These are phyloP conservation scores for Auriscalpium orientale DNA, from an alignment of 768 basidiomycete genomes.

Conservation along the genomic window DNA sequence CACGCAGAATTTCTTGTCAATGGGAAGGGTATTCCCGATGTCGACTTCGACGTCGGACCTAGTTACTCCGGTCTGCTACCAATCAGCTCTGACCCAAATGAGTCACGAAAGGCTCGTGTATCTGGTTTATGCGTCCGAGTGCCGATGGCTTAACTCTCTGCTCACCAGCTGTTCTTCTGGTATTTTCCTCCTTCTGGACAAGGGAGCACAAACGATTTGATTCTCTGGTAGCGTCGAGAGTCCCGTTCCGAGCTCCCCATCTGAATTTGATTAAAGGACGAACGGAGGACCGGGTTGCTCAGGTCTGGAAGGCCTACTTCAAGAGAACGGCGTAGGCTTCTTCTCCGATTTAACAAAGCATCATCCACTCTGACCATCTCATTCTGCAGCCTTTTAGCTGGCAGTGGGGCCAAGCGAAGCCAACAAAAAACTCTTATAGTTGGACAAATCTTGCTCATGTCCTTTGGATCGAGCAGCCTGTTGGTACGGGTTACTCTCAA, in stretches of 20 bases:
- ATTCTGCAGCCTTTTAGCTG: conserved; percentile 11
- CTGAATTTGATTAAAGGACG: conserved; percentile 2
- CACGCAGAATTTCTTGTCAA: conserved; percentile 31
- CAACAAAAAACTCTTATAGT: conserved; percentile 11
- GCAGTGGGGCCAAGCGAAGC: conserved; percentile 13
- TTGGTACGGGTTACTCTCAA: conserved; percentile 15
- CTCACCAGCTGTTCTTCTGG: conserved; percentile 13
- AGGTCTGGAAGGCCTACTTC: conserved; percentile 11
- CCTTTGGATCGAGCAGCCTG: conserved; percentile 16
- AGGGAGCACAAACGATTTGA: conserved; percentile 11
- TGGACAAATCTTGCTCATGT: conserved; percentile 16
- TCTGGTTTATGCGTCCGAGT: background rate
- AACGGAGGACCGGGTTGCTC: conserved; percentile 16
- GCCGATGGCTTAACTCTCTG: background rate
- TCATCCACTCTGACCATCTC: background rate
- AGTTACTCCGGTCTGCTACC: conserved; percentile 14
- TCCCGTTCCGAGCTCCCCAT: background rate
- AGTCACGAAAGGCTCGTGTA: conserved; percentile 11
- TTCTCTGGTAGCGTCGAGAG: conserved; percentile 9
- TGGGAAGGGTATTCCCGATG: conserved; percentile 6
- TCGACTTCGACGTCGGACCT: conserved; percentile 13
- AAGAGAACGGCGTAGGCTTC: conserved; percentile 13
- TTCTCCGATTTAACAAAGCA: background rate
- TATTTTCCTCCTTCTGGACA: conserved; percentile 10
- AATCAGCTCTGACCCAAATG: conserved; percentile 6